These are phyloP conservation scores for Annulohypoxylon truncatum DNA, from an alignment of 2,329 filamentous ascomycete genomes.

Conservation along the genomic window DNA sequence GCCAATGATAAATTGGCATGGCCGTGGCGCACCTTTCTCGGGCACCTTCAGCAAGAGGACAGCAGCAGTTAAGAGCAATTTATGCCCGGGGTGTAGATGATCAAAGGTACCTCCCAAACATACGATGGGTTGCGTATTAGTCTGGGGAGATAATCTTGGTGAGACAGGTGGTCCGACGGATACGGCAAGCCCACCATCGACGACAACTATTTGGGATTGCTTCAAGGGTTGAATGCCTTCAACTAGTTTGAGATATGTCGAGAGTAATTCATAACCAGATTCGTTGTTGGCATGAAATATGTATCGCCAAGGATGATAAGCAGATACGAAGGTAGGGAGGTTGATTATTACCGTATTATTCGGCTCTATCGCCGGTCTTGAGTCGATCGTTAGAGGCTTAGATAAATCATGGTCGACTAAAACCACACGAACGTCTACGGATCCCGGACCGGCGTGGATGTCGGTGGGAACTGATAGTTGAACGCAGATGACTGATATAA, in stretches of 20 bases:
- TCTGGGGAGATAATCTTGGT: slow-evolving; percentile 39
- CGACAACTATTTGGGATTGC: slow-evolving; percentile 62
- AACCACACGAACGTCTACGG: slow-evolving; percentile 80
- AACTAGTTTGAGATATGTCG: slow-evolving; percentile 59
- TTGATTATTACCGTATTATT: slow-evolving; percentile 63
- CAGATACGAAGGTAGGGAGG: slow-evolving; percentile 63
- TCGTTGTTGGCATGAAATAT: slow-evolving; percentile 76
- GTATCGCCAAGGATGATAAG: slow-evolving; percentile 69
- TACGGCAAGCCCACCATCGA: slow-evolving; percentile 65
- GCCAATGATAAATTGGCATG: slow-evolving; percentile 78
- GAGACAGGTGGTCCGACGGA: slow-evolving; percentile 45
- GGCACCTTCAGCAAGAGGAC: slow-evolving; percentile 74
- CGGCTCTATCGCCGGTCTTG: slow-evolving; percentile 53
- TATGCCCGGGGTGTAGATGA: slow-evolving; percentile 94
- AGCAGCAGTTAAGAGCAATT: slow-evolving; percentile 91
- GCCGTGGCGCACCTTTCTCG: slow-evolving; percentile 51
- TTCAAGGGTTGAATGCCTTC: slow-evolving; percentile 61
- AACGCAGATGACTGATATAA: slow-evolving; percentile 78
- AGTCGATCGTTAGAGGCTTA: slow-evolving; percentile 49
- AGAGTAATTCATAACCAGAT: slow-evolving; percentile 68
- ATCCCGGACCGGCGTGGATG: slow-evolving; percentile 68
- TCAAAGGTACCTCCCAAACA: slow-evolving; percentile 96
- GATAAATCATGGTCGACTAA: slow-evolving; percentile 72
- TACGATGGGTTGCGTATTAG: slow-evolving; percentile 67
- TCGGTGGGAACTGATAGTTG: slow-evolving; percentile 70